Evolutionary conservation across 768 basidiomycete genomes (phyloP).

Genomic region (Artomyces pyxidatus): DNA sequence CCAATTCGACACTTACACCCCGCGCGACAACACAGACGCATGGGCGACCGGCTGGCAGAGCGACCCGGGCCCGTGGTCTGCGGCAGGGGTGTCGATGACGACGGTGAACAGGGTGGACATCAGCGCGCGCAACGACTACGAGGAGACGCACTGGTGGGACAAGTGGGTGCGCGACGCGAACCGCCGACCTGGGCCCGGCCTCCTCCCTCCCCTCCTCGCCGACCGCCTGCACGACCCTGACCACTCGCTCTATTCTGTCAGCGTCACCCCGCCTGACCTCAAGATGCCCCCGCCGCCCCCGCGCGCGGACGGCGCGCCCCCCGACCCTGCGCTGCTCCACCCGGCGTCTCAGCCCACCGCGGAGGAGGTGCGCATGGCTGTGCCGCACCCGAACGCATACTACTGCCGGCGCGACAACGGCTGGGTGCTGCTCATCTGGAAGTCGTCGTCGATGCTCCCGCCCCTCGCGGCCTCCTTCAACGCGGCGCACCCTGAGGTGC

Average conservation of each 20-base stretch:
- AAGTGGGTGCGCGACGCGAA: constrained; percentile 32
- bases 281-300: constrained; percentile 18
- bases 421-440: constrained; percentile 73
- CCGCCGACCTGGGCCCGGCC: constrained; percentile 60
- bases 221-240: constrained; percentile 64
- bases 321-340: constrained; percentile 15
- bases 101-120: constrained; percentile 34
- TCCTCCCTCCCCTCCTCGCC: constrained; percentile 60
- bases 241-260: constrained; percentile 63
- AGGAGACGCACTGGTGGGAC: constrained; percentile 71
- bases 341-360: constrained; percentile 51
- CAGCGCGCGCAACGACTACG: constrained; percentile 48
- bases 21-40: constrained; percentile 5
- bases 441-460: constrained; percentile 51
- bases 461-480: constrained; percentile 51
- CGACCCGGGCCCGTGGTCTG: constrained; percentile 5
- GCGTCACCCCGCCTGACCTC: constrained; percentile 28
- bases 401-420: constrained; percentile 78
- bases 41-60: constrained; percentile 10
- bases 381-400: constrained; percentile 78
- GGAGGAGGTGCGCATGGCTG: constrained; percentile 56
- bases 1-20: constrained; percentile 2
- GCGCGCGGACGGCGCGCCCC: constrained; percentile 19
- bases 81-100: constrained; percentile 6
- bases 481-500: constrained; percentile 25